These are phyloP conservation scores for Vanilla planifolia DNA, from an alignment of 106 monocot species.

Conservation along the genomic window DNA sequence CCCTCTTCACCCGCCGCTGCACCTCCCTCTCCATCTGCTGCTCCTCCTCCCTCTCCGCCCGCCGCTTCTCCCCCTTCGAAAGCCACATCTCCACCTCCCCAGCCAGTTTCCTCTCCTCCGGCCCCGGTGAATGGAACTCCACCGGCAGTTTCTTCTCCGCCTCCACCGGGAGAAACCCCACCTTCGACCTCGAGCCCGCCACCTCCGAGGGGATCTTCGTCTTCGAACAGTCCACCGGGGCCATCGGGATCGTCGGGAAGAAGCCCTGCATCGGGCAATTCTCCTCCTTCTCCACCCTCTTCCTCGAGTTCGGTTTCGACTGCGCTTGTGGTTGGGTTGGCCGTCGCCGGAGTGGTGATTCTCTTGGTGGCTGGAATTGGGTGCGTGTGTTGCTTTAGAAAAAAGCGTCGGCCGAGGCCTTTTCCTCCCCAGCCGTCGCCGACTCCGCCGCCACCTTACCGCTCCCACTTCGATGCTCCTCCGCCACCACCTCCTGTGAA, in stretches of 20 bases:
- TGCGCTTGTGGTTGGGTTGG: slow-evolving; percentile 18
- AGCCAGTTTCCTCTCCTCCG: background rate
- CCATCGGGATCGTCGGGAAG: background rate
- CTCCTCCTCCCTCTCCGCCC: background rate
- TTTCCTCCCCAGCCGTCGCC: background rate
- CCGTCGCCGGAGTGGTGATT: slow-evolving; percentile 27
- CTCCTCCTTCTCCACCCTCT: slow-evolving; percentile 6
- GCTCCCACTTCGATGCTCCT: background rate
- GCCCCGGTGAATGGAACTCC: background rate
- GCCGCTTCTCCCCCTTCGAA: background rate
- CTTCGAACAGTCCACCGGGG: background rate
- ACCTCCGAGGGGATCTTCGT: background rate
- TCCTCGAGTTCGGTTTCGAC: slow-evolving; percentile 16
- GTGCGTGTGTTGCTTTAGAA: slow-evolving; percentile 32
- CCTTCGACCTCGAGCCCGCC: background rate
- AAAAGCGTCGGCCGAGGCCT: slow-evolving; percentile 13
- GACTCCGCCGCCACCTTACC: background rate
- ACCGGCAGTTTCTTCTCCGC: slow-evolving; percentile 1
- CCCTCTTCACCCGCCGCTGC: background rate
- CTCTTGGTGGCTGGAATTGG: slow-evolving; percentile 14
- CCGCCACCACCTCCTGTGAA: slow-evolving; percentile 5
- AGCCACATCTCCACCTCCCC: background rate
- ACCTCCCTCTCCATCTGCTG: background rate
- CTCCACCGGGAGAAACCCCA: background rate
- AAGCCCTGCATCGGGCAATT: background rate